Evolutionary conservation across 306 rosid genomes (phyloP).

Genomic region (Delonix regia): DNA sequence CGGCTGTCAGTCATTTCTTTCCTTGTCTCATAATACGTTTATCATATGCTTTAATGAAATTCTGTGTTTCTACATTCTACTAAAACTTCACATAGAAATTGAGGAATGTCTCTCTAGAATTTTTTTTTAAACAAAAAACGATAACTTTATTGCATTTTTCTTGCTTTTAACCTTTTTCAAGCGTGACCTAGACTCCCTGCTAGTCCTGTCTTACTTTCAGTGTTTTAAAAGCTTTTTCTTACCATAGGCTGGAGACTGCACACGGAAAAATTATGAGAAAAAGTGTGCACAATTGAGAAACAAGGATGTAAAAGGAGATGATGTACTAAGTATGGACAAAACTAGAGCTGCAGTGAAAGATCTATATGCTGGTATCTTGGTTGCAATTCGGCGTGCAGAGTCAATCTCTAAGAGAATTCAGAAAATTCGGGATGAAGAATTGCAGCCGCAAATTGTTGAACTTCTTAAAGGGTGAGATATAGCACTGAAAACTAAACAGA

Average conservation of each 20-base stretch:
- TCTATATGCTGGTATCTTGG: slow-evolving; percentile 83
- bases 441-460: slow-evolving; percentile 88
- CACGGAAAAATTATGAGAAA: slow-evolving; percentile 75
- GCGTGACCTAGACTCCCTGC: slow-evolving; percentile 1
- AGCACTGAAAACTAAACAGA: slow-evolving; percentile 27
- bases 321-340: slow-evolving; percentile 63
- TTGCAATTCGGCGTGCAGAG: slow-evolving; percentile 89
- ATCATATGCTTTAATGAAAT: not conserved
- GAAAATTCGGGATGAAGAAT: slow-evolving; percentile 85
- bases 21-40: not conserved
- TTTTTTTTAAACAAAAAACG: not conserved
- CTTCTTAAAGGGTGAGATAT: slow-evolving; percentile 81
- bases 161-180: not conserved
- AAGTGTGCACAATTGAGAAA: slow-evolving; percentile 70
- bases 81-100: not conserved
- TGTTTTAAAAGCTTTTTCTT: slow-evolving; percentile 28
- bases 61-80: not conserved
- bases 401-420: slow-evolving; percentile 84
- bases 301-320: slow-evolving; percentile 75
- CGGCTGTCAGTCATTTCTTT: not conserved
- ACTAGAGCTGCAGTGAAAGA: slow-evolving; percentile 81
- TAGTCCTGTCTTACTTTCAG: slow-evolving; percentile 23
- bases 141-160: not conserved
- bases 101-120: not conserved
- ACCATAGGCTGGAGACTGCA: slow-evolving; percentile 80